Evolutionary conservation across 768 basidiomycete species (phyloP).

Genomic region (Pleurotus citrinopileatus): DNA sequence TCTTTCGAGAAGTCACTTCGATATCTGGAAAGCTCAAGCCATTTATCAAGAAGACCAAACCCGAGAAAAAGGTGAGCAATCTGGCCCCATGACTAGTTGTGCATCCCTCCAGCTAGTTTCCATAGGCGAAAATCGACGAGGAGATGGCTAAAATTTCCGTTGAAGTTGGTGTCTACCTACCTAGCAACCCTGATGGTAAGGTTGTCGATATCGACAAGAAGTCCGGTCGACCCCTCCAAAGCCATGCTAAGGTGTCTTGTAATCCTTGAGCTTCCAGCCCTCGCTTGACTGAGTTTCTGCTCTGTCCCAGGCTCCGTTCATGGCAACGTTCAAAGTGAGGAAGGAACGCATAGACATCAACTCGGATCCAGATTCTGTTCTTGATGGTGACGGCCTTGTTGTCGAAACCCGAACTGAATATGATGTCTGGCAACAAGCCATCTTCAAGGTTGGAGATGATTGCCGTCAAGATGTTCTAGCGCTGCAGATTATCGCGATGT

Average conservation of each 20-base stretch:
- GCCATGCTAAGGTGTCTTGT: constrained; percentile 83
- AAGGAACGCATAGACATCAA: constrained; percentile 74
- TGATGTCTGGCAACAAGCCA: constrained; percentile 96
- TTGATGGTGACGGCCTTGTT: constrained; percentile 59
- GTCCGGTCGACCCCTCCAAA: constrained; percentile 93
- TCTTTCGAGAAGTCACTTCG: constrained; percentile 95
- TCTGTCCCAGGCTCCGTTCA: constrained; percentile 88
- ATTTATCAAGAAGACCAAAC: constrained; percentile 90
- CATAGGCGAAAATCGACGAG: constrained; percentile 95
- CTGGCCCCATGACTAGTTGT: neutral
- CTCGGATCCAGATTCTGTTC: constrained; percentile 69
- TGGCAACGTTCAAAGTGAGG: constrained; percentile 99
- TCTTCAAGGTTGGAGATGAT: constrained; percentile 99
- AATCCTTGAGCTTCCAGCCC: neutral
- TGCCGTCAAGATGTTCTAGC: constrained; percentile 99
- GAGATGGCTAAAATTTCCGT: constrained; percentile 97
- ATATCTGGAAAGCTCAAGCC: constrained; percentile 98
- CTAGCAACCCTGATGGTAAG: constrained; percentile 94
- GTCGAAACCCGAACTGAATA: constrained; percentile 60
- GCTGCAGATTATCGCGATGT: constrained; percentile 97
- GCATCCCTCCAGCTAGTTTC: neutral
- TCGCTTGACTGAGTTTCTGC: neutral
- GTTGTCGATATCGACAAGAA: constrained; percentile 98
- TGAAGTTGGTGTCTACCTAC: constrained; percentile 94
- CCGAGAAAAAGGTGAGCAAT: constrained; percentile 86